These are phyloP conservation scores for Creolimax fragrantissima DNA, from an alignment of 78 protist genomes.

Conservation along the genomic window DNA sequence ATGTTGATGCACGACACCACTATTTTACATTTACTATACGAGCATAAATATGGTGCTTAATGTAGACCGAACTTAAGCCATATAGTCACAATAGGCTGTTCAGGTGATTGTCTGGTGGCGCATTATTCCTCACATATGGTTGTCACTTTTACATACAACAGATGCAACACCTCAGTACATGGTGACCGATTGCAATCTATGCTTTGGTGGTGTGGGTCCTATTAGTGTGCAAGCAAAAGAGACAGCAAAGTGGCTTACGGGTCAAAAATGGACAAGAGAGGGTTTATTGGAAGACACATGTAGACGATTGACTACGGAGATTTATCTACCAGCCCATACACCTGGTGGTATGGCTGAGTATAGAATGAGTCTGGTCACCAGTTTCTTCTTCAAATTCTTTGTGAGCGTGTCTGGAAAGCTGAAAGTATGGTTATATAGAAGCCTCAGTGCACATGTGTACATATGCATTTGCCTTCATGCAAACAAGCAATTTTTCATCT, in stretches of 20 bases:
- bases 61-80: no score
- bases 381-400: constrained; percentile 74
- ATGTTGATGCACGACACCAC: no score
- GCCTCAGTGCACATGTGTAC: no score
- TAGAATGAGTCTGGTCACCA: constrained; percentile 49
- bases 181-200: constrained; percentile 4
- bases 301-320: not conserved
- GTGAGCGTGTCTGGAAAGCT: constrained; percentile 4
- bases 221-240: not conserved
- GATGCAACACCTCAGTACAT: not conserved
- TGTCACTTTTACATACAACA: not conserved
- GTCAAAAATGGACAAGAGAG: not conserved
- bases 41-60: no score
- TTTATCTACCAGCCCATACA: constrained; percentile 21
- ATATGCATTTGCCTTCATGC: no score
- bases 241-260: not conserved
- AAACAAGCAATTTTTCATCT: no score
- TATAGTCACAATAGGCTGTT: no score
- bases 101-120: no score
- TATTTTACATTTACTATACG: no score
- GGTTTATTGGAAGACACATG: not conserved
- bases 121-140: no score
- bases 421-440: no score
- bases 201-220: constrained; percentile 56
- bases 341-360: constrained; percentile 82